These are phyloP conservation scores for Glycine soja DNA, from an alignment of 306 rosid species.

Conservation along the genomic window DNA sequence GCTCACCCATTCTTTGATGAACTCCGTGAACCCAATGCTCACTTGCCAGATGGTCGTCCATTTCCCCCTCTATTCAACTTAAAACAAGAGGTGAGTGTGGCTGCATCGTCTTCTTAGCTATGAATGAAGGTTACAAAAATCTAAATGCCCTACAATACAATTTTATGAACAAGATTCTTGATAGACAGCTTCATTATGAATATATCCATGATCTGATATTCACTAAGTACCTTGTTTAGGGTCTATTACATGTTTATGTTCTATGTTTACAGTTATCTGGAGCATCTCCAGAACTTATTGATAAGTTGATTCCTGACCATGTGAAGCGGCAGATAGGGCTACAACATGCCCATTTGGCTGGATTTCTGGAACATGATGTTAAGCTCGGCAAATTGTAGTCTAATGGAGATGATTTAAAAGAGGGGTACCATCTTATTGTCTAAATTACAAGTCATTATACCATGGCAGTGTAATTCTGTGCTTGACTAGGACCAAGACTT, in stretches of 20 bases:
- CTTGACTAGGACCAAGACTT: not conserved
- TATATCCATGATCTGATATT: not conserved
- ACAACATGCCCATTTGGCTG: slow-evolving; percentile 49
- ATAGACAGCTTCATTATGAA: not conserved
- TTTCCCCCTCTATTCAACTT: slow-evolving; percentile 80
- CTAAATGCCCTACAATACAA: not conserved
- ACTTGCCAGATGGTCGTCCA: slow-evolving; percentile 72
- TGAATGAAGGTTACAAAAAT: not conserved
- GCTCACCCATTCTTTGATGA: slow-evolving; percentile 88
- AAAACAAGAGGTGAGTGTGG: slow-evolving; percentile 72
- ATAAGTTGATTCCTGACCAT: slow-evolving; percentile 78
- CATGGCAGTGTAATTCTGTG: no score
- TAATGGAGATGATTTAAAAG: slow-evolving; percentile 50
- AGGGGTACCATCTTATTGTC: slow-evolving; percentile 38
- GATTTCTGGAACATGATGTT: slow-evolving; percentile 57
- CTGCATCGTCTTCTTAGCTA: not conserved
- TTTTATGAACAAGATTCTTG: slow-evolving; percentile 23
- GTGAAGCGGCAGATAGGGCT: slow-evolving; percentile 73
- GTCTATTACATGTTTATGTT: slow-evolving; percentile 10
- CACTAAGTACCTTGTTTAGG: slow-evolving; percentile 8
- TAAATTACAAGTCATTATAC: not conserved
- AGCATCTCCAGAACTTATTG: slow-evolving; percentile 72
- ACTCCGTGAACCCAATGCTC: slow-evolving; percentile 74
- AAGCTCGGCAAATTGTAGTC: slow-evolving; percentile 45
- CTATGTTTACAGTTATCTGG: slow-evolving; percentile 59